Evolutionary conservation across 371 early-diverging fungal genomes (phyloP).

Genomic region (Lichtheimia hyalospora): DNA sequence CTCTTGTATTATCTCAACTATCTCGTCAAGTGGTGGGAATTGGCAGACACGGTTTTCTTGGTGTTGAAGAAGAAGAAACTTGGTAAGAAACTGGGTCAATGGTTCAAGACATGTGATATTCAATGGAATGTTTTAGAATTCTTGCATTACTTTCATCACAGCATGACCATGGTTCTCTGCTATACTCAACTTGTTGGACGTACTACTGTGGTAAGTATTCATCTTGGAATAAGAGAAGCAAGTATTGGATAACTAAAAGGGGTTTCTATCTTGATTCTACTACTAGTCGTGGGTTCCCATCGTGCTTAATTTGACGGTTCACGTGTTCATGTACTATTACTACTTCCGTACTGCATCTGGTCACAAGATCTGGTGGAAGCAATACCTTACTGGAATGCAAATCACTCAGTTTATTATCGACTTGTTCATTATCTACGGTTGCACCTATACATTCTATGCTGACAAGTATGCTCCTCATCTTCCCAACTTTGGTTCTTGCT

Average conservation of each 20-base stretch:
- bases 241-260: not conserved
- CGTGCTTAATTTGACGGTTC: slow-evolving; percentile 82
- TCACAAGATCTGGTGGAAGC: slow-evolving; percentile 91
- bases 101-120: not conserved
- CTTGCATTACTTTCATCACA: slow-evolving; percentile 91
- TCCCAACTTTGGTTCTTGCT: slow-evolving; percentile 76
- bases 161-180: slow-evolving; percentile 88
- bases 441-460: slow-evolving; percentile 80
- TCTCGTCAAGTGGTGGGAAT: slow-evolving; percentile 83
- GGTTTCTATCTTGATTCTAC: slow-evolving; percentile 16
- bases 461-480: slow-evolving; percentile 66
- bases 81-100: slow-evolving; percentile 14
- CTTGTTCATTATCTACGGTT: slow-evolving; percentile 74
- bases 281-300: slow-evolving; percentile 83
- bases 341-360: slow-evolving; percentile 87
- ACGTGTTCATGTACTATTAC: slow-evolving; percentile 91
- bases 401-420: slow-evolving; percentile 90
- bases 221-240: not conserved
- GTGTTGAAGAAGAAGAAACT: slow-evolving; percentile 36
- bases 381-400: slow-evolving; percentile 86
- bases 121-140: slow-evolving; percentile 52
- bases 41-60: slow-evolving; percentile 39
- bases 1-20: slow-evolving; percentile 83
- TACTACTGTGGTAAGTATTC: slow-evolving; percentile 75
- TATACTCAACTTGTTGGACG: slow-evolving; percentile 79